Base-by-base conservation (phyloP, 768 basidiomycete species). In the Boletus rubropictus region DNA sequence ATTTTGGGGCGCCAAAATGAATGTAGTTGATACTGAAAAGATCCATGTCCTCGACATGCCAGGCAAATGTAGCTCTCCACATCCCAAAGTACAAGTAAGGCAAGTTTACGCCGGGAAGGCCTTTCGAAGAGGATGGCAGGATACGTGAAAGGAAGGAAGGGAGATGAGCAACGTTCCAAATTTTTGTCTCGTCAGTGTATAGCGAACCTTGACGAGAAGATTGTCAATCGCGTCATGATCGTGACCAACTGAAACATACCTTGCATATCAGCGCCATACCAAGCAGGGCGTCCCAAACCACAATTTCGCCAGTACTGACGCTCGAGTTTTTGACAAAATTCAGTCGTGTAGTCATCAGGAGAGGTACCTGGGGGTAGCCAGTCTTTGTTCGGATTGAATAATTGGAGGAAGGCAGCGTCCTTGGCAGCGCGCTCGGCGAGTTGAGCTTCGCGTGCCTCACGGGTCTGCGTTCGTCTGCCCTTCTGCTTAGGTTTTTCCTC, bases 31-130 rank as follows among this genome's bases (percentile, higher is more conserved):
- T 98, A 47, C 91, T 94, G 69, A 95, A 97, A 1, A 99, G 76
- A 61, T 99, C 96, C 89, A 97, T 96, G 66, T 99, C 96, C 67
- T 99, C 96, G 39, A 99, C 96, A 58, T 99, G 96, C 95, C 96
- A 99, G 0, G 93, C 90, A 67, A 98, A 98, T 0, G 92, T 92
- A 20, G 95, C 95, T 42, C 93, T 77, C 96, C 96, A 99, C 94
- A 97, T 98, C 53, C 96, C 96, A 63, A 94, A 98, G 67, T 98
- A 98, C 2, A 98, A 78, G 64, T 98, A 98, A 0, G 95, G 95
- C 3, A 92, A 86, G 61, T 98, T 98, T 39, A 99, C 96, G 8
- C 96, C 96, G 1, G 95, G 94, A 22, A 99, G 72, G 33, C 84
- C 79, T 43, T 84, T 78, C 32, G 74, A 69, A 7, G 82, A 74